Base-by-base conservation (phyloP, 2,329 filamentous ascomycete species). In the Aspergillus versicolor region DNA sequence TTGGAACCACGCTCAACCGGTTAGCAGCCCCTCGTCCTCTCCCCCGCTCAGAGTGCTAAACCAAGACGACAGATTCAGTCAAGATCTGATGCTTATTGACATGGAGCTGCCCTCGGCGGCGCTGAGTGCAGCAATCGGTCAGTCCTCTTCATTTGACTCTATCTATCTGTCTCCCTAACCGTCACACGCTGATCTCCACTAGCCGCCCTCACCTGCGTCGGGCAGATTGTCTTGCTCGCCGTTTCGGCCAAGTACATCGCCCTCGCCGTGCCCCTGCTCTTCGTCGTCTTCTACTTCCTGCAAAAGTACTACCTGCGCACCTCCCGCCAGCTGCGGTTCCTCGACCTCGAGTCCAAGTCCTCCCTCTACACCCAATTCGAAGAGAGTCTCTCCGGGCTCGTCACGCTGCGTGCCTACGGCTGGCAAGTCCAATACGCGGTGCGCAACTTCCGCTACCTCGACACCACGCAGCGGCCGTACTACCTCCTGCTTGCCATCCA, bases 341-440 rank as follows among this genome's bases (percentile, higher is more conserved):
- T 84, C 7, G 82, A 85, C 62, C 72, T 84, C 0, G 82, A 84
- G 64, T 70, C 77, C 4, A 81, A 82, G 49, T 73, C 76, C 0
- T 78, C 80, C 0, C 70, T 84, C 0, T 81, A 79, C 61, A 77
- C 80, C 1, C 78, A 83, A 40, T 82, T 83, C 58, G 69, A 76
- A 4, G 81, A 84, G 54, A 80, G 79, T 0, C 61, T 82, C 1
- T 68, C 73, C 7, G 81, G 82, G 0, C 62, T 84, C 0, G 61
- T 73, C 1, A 83, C 81, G 0, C 77, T 84, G 13, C 77, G 81
- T 9, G 77, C 81, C 0, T 82, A 82, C 54, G 75, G 73, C 2
- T 82, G 81, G 80, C 70, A 73, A 15, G 60, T 64, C 2, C 69
- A 2, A 71, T 77, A 27, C 37, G 65, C 71, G 0, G 61, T 75